phyloP scores from a whole-genome alignment of 257 asterid genomes.

The Fraxinus pennsylvanica region DNA sequence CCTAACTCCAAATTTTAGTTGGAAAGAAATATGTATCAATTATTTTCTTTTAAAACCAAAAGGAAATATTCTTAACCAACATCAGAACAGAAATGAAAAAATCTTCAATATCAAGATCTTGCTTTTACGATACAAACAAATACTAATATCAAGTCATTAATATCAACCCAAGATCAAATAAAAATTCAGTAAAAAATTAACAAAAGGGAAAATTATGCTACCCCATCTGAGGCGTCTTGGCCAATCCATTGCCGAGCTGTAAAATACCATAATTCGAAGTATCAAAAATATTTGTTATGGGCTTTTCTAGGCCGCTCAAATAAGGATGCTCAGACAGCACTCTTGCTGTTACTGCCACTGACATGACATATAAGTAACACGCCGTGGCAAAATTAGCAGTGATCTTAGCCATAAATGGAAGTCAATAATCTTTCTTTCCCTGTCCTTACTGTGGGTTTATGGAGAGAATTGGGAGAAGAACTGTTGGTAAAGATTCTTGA shows the following conservation, averaged over 20 bases:
- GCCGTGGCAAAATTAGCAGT: slow-evolving; percentile 25
- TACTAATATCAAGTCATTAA: neutral
- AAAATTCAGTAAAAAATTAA: neutral
- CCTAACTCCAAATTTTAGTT: neutral
- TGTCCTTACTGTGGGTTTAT: neutral
- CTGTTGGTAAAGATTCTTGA: neutral
- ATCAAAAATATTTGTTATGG: slow-evolving; percentile 55
- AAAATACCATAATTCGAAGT: slow-evolving; percentile 80
- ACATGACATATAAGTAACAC: slow-evolving; percentile 30
- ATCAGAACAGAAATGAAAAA: neutral
- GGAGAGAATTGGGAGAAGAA: neutral
- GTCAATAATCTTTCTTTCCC: slow-evolving; percentile 15
- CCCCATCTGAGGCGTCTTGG: slow-evolving; percentile 82
- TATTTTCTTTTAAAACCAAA: neutral
- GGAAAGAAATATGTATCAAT: neutral
- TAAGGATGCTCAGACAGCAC: slow-evolving; percentile 61
- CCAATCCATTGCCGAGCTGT: slow-evolving; percentile 80
- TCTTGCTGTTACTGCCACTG: slow-evolving; percentile 39
- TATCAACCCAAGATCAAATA: neutral
- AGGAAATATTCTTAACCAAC: neutral
- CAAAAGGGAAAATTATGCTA: neutral
- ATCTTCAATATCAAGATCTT: neutral
- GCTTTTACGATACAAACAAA: neutral
- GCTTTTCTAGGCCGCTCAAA: slow-evolving; percentile 39
- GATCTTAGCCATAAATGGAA: slow-evolving; percentile 34